These are phyloP conservation scores for Thalassiosira profunda DNA, from an alignment of 108 stramenopile genomes.

Conservation along the genomic window DNA sequence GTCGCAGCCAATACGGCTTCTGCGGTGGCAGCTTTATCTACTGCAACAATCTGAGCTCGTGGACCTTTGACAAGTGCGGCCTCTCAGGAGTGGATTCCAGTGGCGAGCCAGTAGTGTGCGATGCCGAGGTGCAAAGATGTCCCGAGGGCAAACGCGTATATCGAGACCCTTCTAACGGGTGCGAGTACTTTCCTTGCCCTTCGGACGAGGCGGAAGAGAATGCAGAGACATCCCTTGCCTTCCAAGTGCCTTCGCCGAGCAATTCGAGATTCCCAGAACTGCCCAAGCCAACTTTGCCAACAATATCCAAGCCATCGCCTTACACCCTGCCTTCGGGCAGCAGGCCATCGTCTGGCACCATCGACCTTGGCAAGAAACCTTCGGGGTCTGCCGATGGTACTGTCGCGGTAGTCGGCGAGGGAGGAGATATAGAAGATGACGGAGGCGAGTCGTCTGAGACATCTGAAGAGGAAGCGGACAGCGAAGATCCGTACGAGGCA, in stretches of 20 bases:
- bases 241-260: slow-evolving; percentile 19
- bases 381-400: not conserved
- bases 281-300: slow-evolving; percentile 44
- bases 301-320: slow-evolving; percentile 17
- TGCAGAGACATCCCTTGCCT: not conserved
- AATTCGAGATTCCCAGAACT: slow-evolving; percentile 24
- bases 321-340: not conserved
- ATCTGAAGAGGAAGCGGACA: too few species aligned
- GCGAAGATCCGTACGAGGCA: too few species aligned
- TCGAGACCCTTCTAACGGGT: slow-evolving; percentile 34
- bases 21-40: slow-evolving; percentile 42
- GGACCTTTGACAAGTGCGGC: slow-evolving; percentile 44
- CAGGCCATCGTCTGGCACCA: slow-evolving; percentile 6
- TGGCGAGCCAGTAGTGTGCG: slow-evolving; percentile 31
- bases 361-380: slow-evolving; percentile 7
- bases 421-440: slow-evolving; percentile 26
- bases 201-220: slow-evolving; percentile 15
- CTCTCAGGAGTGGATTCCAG: slow-evolving; percentile 34
- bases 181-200: slow-evolving; percentile 42
- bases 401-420: slow-evolving; percentile 9
- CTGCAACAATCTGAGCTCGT: slow-evolving; percentile 42
- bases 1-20: slow-evolving; percentile 42
- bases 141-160: slow-evolving; percentile 32
- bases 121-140: slow-evolving; percentile 34
- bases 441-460: slow-evolving; percentile 9